These are phyloP conservation scores for Acanthamoeba lenticulata DNA, from an alignment of 208 protist species.

Conservation along the genomic window DNA sequence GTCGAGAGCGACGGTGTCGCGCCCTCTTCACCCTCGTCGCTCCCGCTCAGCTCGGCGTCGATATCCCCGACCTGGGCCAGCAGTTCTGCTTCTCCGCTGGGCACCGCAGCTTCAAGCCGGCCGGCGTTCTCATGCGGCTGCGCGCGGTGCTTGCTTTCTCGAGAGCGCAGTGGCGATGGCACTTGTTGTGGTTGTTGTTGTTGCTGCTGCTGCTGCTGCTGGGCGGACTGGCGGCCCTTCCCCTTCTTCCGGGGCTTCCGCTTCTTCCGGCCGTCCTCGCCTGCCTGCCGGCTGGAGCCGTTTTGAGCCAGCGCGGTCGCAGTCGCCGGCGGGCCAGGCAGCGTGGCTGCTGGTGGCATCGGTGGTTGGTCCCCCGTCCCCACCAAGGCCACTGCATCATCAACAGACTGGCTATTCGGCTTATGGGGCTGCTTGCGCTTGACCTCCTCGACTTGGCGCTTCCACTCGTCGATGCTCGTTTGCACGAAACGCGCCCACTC, in stretches of 20 bases:
- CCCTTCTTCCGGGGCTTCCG: not conserved
- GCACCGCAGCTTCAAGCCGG: not conserved
- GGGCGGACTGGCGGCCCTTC: not conserved
- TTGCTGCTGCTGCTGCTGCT: not conserved
- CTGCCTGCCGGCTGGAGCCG: not conserved
- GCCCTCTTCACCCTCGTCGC: not conserved
- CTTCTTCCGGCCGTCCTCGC: not conserved
- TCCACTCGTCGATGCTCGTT: slow-evolving; percentile 35
- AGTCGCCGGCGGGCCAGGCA: not conserved
- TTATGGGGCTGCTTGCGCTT: not conserved
- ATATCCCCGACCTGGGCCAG: not conserved
- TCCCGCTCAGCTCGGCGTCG: not conserved
- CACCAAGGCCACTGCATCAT: too few relatives aligned
- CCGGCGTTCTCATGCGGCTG: not conserved
- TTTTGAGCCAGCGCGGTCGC: too few relatives aligned
- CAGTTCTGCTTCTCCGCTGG: not conserved
- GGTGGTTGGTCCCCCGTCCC: too few relatives aligned
- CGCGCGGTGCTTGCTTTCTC: not conserved
- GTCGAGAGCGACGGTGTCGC: not conserved
- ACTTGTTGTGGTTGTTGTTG: not conserved
- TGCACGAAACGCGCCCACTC: slow-evolving; percentile 34
- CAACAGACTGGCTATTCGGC: not conserved
- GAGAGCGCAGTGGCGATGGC: too few relatives aligned
- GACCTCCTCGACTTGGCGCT: slow-evolving; percentile 1
- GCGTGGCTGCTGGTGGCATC: not conserved